These are phyloP conservation scores for Sordariomycetes sp. DNA, from an alignment of 2,329 filamentous ascomycete species.

Conservation along the genomic window DNA sequence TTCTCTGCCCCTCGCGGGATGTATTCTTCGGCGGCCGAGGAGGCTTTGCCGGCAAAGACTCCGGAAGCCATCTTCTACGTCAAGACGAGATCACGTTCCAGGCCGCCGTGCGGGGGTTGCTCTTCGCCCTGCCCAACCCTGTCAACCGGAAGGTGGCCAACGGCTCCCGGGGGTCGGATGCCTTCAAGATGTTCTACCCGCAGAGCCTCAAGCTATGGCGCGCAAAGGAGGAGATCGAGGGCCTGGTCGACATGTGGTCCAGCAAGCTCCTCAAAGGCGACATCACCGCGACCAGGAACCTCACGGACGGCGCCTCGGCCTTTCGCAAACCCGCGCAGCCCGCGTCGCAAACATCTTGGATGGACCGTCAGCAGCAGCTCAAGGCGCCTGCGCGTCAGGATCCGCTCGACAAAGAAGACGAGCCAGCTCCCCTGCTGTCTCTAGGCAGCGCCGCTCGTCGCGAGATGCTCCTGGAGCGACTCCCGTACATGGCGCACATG, in stretches of 20 bases:
- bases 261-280: slow-evolving; percentile 50
- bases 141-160: slow-evolving; percentile 59
- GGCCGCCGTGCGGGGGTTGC: slow-evolving; percentile 73
- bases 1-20: slow-evolving; percentile 68
- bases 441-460: slow-evolving; percentile 57
- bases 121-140: slow-evolving; percentile 77
- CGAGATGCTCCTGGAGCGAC: slow-evolving; percentile 73
- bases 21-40: slow-evolving; percentile 56
- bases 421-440: slow-evolving; percentile 36
- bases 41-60: slow-evolving; percentile 41
- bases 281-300: slow-evolving; percentile 20
- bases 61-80: slow-evolving; percentile 64
- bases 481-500: slow-evolving; percentile 78
- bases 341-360: slow-evolving; percentile 20
- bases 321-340: slow-evolving; percentile 31
- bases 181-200: slow-evolving; percentile 89
- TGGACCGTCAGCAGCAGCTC: slow-evolving; percentile 21
- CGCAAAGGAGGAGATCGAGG: slow-evolving; percentile 71
- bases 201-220: slow-evolving; percentile 77
- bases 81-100: slow-evolving; percentile 96
- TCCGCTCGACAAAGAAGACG: slow-evolving; percentile 9
- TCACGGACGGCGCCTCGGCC: slow-evolving; percentile 36
- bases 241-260: slow-evolving; percentile 61
- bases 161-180: slow-evolving; percentile 42
- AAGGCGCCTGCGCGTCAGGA: slow-evolving; percentile 5